These are phyloP conservation scores for Rhododendron williamsianum DNA, from an alignment of 148 eudicot genomes.

Conservation along the genomic window DNA sequence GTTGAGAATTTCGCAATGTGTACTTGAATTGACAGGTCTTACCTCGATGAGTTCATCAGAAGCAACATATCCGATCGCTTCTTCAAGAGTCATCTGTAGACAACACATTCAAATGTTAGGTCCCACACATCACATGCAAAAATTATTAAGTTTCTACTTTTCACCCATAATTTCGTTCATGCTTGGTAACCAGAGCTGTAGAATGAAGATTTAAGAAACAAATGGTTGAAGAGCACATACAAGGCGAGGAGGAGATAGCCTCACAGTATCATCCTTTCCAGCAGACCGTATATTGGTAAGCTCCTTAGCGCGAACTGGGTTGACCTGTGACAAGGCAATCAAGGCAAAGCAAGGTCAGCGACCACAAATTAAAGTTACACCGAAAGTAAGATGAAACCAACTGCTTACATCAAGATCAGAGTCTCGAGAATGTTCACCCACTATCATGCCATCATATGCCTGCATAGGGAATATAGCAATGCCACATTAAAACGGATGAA, in stretches of 20 bases:
- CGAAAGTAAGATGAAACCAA: neutral
- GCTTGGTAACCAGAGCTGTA: neutral
- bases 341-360: neutral
- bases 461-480: conserved; percentile 26
- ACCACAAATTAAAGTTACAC: neutral
- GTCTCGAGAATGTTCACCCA: conserved; percentile 95
- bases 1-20: neutral
- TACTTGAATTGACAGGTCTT: conserved; percentile 8
- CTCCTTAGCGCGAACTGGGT: conserved; percentile 81
- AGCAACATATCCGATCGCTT: conserved; percentile 95
- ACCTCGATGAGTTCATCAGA: conserved; percentile 98
- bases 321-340: conserved; percentile 42
- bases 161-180: neutral
- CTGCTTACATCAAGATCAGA: conserved; percentile 93
- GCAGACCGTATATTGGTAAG: conserved; percentile 78
- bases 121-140: conserved; percentile 1
- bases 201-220: conserved; percentile 6
- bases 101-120: conserved; percentile 9
- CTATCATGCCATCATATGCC: conserved; percentile 97
- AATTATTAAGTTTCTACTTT: neutral
- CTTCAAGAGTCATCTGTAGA: conserved; percentile 85
- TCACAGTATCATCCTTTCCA: conserved; percentile 83
- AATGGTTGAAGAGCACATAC: conserved; percentile 40
- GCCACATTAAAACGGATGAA: neutral
- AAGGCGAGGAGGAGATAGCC: conserved; percentile 84